Conservation (phyloP, 2,329 filamentous ascomycete species). For the Nigrospora sphaerica region DNA sequence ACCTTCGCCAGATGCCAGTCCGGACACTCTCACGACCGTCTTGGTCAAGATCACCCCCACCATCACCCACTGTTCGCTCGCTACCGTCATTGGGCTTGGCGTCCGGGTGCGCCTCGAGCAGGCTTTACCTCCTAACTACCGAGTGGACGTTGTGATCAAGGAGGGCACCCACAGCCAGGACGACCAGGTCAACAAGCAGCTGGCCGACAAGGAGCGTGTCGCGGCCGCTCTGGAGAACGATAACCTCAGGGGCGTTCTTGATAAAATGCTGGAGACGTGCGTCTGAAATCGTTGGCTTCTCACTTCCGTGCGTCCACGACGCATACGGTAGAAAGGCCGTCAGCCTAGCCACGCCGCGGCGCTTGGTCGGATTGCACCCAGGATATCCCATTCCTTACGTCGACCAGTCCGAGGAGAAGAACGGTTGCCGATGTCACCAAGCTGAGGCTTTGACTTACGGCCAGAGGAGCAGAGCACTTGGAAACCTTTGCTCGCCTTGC, state of each 20-base stretch:
- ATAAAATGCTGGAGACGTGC: conserved; percentile 91
- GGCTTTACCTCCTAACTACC: conserved; percentile 82
- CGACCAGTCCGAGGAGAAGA: no score
- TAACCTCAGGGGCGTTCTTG: conserved; percentile 77
- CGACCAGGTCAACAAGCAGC: conserved; percentile 93
- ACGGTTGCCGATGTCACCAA: no score
- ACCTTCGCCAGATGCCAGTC: conserved; percentile 45
- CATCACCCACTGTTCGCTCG: conserved; percentile 92
- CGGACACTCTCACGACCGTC: conserved; percentile 60
- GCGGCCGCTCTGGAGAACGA: conserved; percentile 92
- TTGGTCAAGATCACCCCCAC: conserved; percentile 90
- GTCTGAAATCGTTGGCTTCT: conserved; percentile 31
- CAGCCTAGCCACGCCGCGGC: no score
- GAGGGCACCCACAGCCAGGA: conserved; percentile 93
- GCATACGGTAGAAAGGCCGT: no score
- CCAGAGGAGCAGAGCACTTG: no score
- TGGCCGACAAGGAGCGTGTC: conserved; percentile 93
- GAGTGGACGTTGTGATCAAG: conserved; percentile 89
- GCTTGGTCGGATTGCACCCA: no score
- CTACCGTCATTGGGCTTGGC: conserved; percentile 91
- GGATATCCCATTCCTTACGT: no score
- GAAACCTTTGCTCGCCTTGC: no score
- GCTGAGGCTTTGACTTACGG: no score
- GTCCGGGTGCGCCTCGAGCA: conserved; percentile 89
- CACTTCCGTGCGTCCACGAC: no score